These are phyloP conservation scores for Carpinus viminea DNA, from an alignment of 306 rosid species.

Conservation along the genomic window DNA sequence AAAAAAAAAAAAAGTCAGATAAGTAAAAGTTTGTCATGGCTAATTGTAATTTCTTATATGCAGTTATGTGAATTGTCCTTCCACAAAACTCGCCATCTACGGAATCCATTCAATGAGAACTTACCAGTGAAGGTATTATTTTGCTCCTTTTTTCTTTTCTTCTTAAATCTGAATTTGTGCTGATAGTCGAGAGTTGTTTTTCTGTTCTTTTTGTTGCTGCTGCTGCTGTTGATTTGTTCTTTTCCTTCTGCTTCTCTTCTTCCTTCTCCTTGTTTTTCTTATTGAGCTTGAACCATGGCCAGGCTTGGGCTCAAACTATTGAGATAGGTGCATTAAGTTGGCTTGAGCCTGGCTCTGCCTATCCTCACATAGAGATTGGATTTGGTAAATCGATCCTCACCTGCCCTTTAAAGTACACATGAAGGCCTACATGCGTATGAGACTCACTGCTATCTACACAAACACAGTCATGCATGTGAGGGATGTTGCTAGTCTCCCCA, in stretches of 20 bases:
- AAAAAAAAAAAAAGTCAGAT: too few species aligned
- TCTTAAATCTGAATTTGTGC: background rate
- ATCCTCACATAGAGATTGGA: background rate
- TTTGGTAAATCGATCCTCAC: background rate
- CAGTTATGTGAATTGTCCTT: constrained; percentile 97
- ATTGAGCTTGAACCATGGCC: background rate
- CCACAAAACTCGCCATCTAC: constrained; percentile 96
- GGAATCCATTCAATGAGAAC: constrained; percentile 98
- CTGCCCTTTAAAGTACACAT: background rate
- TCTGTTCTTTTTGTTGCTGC: background rate
- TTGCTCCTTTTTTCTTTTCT: constrained; percentile 14
- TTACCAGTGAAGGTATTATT: constrained; percentile 92
- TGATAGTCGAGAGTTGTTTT: background rate
- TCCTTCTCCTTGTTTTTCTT: background rate
- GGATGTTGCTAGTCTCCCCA: background rate
- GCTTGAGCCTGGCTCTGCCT: background rate
- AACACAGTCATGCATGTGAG: background rate
- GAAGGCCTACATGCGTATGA: background rate
- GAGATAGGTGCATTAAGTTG: background rate
- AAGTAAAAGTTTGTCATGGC: constrained; percentile 26
- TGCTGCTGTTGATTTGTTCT: background rate
- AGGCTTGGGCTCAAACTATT: background rate
- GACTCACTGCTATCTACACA: background rate
- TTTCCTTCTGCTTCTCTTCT: background rate
- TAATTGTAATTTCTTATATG: constrained; percentile 44